Evolutionary conservation across 805 yeast genomes (phyloP).

Genomic region (Kuraishia ogatae): DNA sequence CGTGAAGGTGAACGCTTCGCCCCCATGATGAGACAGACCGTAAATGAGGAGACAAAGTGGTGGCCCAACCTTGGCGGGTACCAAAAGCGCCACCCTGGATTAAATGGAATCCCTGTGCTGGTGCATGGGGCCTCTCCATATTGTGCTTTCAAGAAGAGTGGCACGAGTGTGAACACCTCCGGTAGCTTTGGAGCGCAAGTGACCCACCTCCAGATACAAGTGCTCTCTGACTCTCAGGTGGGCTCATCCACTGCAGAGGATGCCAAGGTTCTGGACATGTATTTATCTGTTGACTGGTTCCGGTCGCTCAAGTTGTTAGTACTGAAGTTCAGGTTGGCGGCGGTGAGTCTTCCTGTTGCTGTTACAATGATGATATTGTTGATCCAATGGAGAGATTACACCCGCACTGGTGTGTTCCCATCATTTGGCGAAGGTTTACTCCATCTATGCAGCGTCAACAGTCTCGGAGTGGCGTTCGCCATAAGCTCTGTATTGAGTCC

Average conservation of each 20-base stretch:
- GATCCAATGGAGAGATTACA: conserved; percentile 44
- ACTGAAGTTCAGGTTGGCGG: conserved; percentile 67
- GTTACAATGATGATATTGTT: conserved; percentile 42
- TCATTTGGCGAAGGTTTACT: conserved; percentile 38
- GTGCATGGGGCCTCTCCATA: conserved; percentile 64
- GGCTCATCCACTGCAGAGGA: conserved; percentile 8
- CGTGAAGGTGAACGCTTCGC: conserved; percentile 29
- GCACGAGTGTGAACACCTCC: neutral
- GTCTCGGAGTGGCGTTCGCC: conserved; percentile 16
- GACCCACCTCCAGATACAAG: conserved; percentile 26
- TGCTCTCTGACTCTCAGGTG: conserved; percentile 35
- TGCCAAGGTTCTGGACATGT: conserved; percentile 28
- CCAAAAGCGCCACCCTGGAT: conserved; percentile 15
- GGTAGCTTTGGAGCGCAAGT: too few relatives aligned
- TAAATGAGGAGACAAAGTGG: conserved; percentile 73
- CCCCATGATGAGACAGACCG: conserved; percentile 64
- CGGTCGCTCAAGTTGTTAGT: conserved; percentile 62
- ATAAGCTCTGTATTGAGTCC: conserved; percentile 29
- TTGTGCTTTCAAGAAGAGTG: conserved; percentile 17
- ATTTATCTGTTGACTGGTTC: conserved; percentile 40
- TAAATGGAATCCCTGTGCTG: conserved; percentile 27
- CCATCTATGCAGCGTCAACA: conserved; percentile 21
- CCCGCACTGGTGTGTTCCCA: conserved; percentile 28
- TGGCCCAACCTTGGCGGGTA: conserved; percentile 35
- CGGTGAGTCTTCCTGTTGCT: conserved; percentile 62